Conservation (phyloP, 208 protist species). For the Phytomonas sp. region DNA sequence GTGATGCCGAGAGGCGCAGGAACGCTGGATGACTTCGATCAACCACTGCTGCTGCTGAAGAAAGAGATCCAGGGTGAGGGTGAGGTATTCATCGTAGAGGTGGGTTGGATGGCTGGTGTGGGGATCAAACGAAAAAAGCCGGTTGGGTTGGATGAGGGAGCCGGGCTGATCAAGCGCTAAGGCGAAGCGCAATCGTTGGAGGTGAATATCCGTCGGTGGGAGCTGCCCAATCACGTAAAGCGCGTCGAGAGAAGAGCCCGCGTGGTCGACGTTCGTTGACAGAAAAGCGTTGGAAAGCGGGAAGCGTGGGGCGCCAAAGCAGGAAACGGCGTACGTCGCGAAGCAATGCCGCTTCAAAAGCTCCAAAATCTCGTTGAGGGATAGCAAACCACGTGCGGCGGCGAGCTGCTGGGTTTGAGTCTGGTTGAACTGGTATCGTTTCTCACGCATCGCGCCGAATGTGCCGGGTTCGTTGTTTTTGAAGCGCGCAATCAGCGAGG, state of each 20-base stretch:
- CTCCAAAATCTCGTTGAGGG: constrained; percentile 35
- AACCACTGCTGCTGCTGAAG: constrained; percentile 59
- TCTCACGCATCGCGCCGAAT: constrained; percentile 12
- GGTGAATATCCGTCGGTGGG: constrained; percentile 35
- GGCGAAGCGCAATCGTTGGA: constrained; percentile 68
- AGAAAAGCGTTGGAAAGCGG: constrained; percentile 37
- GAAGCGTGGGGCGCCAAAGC: constrained; percentile 51
- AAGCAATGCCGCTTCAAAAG: constrained; percentile 60
- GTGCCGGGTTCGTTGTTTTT: too few species aligned
- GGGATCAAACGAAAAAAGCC: constrained; percentile 55
- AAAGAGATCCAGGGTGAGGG: constrained; percentile 51
- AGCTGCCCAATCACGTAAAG: constrained; percentile 43
- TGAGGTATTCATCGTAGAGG: constrained; percentile 77
- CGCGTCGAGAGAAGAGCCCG: constrained; percentile 17
- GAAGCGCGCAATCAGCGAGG: constrained; percentile 20
- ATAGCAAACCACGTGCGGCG: constrained; percentile 53
- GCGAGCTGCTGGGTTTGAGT: constrained; percentile 18
- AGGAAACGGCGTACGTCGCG: constrained; percentile 69
- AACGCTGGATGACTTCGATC: constrained; percentile 39
- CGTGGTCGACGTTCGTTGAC: neutral
- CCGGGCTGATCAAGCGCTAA: constrained; percentile 75
- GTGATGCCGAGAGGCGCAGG: constrained; percentile 35
- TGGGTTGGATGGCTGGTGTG: constrained; percentile 47
- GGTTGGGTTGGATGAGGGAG: constrained; percentile 25
- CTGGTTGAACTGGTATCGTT: constrained; percentile 13